A percentile compares a stretch with the other conserved stretches of the same genome.
Evolutionary conservation across 2,329 filamentous ascomycete genomes (phyloP).

Genomic region (Talaromyces atroroseus): DNA sequence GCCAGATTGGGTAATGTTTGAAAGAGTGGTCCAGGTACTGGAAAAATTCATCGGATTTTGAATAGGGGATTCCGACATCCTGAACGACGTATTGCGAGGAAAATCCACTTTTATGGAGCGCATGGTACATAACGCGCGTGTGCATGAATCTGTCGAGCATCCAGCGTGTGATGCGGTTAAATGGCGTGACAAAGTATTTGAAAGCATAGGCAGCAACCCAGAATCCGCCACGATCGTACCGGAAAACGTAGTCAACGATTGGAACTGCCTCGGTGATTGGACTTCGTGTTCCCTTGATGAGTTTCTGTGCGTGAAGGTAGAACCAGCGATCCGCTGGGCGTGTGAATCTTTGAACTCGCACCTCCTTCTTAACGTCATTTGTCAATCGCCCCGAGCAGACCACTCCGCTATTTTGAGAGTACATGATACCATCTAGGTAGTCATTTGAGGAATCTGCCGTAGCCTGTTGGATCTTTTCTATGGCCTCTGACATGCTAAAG

Average conservation of each 20-base stretch:
- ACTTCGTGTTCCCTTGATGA: slow-evolving; percentile 18
- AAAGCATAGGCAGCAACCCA: slow-evolving; percentile 59
- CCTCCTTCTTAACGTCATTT: slow-evolving; percentile 36
- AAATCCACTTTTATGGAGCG: slow-evolving; percentile 56
- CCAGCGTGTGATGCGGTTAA: slow-evolving; percentile 54
- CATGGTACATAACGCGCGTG: slow-evolving; percentile 57
- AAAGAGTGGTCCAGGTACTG: not conserved
- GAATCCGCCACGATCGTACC: slow-evolving; percentile 58
- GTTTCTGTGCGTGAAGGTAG: slow-evolving; percentile 56
- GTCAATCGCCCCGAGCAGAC: slow-evolving; percentile 57
- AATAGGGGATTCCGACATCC: not conserved
- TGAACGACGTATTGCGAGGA: slow-evolving; percentile 35
- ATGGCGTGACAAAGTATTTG: slow-evolving; percentile 55
- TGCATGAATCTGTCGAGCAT: slow-evolving; percentile 56
- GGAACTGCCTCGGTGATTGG: slow-evolving; percentile 47
- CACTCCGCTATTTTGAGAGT: slow-evolving; percentile 26
- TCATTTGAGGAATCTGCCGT: slow-evolving; percentile 43
- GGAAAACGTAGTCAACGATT: slow-evolving; percentile 32
- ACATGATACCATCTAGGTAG: slow-evolving; percentile 36
- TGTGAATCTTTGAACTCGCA: slow-evolving; percentile 46
- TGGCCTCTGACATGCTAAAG: slow-evolving; percentile 44
- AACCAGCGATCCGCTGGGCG: slow-evolving; percentile 58
- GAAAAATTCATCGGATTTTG: not conserved
- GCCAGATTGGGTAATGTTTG: not conserved
- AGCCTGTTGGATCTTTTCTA: slow-evolving; percentile 44